phyloP scores from a whole-genome alignment of 1,284 basidiomycete genomes.

The Rhodotorula sp. region DNA sequence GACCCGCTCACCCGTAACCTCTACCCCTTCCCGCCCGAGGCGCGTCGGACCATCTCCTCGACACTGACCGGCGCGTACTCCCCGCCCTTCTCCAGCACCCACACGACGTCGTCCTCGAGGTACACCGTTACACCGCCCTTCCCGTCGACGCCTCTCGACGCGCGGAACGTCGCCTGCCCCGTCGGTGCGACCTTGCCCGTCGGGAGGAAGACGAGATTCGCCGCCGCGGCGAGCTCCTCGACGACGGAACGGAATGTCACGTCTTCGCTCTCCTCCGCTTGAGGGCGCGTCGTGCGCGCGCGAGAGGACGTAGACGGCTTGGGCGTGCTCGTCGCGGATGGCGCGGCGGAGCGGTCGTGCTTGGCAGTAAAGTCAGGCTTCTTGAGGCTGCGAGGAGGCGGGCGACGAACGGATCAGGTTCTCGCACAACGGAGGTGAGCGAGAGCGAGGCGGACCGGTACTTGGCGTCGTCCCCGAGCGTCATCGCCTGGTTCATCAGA shows the following conservation, averaged over 20 bases:
- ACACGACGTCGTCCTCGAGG: conserved; percentile 71
- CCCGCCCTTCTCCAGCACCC: conserved; percentile 31
- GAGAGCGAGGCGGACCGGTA: conserved; percentile 28
- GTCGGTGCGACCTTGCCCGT: conserved; percentile 75
- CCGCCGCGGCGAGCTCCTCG: conserved; percentile 77
- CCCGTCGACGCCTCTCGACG: conserved; percentile 71
- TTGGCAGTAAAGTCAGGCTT: conserved; percentile 35
- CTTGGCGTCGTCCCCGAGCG: conserved; percentile 61
- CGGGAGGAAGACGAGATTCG: conserved; percentile 86
- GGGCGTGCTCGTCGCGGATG: conserved; percentile 22
- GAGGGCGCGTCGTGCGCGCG: conserved; percentile 14
- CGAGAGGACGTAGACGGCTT: conserved; percentile 56
- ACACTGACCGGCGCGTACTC: conserved; percentile 43
- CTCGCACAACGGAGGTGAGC: not conserved
- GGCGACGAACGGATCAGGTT: not conserved
- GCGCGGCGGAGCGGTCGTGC: conserved; percentile 53
- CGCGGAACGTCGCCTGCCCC: conserved; percentile 80
- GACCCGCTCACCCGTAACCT: too few relatives aligned
- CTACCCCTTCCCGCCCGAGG: conserved; percentile 9
- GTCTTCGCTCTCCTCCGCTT: conserved; percentile 57
- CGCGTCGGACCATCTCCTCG: conserved; percentile 43
- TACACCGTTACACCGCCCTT: conserved; percentile 82
- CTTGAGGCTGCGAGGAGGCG: conserved; percentile 33
- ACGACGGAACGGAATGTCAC: conserved; percentile 87
- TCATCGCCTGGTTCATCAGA: conserved; percentile 88